Conservation (phyloP, 805 yeast species). For the baker's yeast (Saccharomyces cerevisiae) region DNA sequence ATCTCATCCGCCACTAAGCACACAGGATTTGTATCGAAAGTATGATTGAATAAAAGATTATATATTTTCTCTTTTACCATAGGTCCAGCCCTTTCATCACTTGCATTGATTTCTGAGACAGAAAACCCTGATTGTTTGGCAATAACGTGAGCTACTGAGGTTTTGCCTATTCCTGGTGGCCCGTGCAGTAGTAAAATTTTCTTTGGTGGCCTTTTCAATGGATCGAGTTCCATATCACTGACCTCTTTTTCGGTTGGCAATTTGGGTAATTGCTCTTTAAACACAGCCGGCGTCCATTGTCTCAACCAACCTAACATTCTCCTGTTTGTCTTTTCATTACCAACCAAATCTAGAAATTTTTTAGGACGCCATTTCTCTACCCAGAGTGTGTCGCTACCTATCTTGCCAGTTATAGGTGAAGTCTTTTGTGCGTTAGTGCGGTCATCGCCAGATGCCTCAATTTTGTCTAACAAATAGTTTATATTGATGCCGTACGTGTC, state of each 20-base stretch:
- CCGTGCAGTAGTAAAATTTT: conserved; percentile 75
- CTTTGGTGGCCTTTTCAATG: conserved; percentile 48
- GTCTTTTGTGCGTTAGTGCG: not conserved
- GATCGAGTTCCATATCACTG: conserved; percentile 32
- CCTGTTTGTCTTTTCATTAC: conserved; percentile 60
- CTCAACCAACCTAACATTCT: conserved; percentile 53
- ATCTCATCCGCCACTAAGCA: conserved; percentile 85
- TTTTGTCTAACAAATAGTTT: conserved; percentile 29
- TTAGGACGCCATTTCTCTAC: conserved; percentile 65
- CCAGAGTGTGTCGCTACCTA: conserved; percentile 28
- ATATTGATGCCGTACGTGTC: conserved; percentile 34
- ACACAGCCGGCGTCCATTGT: conserved; percentile 57
- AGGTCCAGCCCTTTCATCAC: conserved; percentile 64
- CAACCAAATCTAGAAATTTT: conserved; percentile 56
- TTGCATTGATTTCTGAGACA: conserved; percentile 78
- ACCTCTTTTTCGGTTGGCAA: conserved; percentile 6
- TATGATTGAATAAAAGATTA: conserved; percentile 57
- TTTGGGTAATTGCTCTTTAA: conserved; percentile 36
- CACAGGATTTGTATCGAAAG: conserved; percentile 64
- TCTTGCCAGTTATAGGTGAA: not conserved
- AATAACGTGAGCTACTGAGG: conserved; percentile 76
- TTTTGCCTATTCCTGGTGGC: conserved; percentile 90
- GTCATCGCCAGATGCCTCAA: conserved; percentile 18
- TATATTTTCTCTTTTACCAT: conserved; percentile 44
- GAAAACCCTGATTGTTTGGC: conserved; percentile 77